phyloP scores from a whole-genome alignment of 225 moss, liverwort and hornwort species.

The Marchantia polymorpha region DNA sequence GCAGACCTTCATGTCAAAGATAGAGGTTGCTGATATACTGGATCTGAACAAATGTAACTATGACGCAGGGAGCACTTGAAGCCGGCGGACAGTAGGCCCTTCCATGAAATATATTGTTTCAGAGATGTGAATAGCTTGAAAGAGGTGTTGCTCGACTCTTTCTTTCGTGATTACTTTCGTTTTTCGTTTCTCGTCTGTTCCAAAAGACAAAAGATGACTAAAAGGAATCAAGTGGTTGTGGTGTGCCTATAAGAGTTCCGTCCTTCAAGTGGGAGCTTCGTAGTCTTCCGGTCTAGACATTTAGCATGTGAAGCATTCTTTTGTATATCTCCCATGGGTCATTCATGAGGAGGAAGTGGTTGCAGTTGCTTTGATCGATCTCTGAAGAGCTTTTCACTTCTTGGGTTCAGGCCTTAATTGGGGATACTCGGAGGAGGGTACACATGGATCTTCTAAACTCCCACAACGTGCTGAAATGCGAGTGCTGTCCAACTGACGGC shows the following conservation, averaged over 20 bases:
- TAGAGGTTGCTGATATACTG: background rate
- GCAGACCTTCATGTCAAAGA: background rate
- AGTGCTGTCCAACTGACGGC: constrained; percentile 71
- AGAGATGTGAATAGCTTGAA: constrained; percentile 58
- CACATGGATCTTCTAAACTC: constrained; percentile 79
- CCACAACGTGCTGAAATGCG: constrained; percentile 68
- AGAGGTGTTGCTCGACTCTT: constrained; percentile 40
- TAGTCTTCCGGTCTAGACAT: no score
- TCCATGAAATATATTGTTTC: constrained; percentile 83
- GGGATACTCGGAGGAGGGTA: constrained; percentile 75
- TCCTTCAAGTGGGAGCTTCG: background rate
- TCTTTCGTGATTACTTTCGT: background rate
- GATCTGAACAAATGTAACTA: background rate
- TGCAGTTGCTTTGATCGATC: background rate
- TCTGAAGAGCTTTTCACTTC: background rate
- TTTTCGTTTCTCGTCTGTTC: background rate
- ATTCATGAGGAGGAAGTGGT: background rate
- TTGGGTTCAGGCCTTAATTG: constrained; percentile 58
- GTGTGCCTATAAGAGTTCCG: background rate
- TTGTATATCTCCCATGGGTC: background rate
- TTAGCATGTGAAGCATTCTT: background rate
- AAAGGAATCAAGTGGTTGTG: no score
- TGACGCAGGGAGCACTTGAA: constrained; percentile 58
- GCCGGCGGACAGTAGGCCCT: constrained; percentile 59
- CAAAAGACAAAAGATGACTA: no score